phyloP scores from a whole-genome alignment of 768 basidiomycete genomes.

The Pleurotus salmoneostramineus region DNA sequence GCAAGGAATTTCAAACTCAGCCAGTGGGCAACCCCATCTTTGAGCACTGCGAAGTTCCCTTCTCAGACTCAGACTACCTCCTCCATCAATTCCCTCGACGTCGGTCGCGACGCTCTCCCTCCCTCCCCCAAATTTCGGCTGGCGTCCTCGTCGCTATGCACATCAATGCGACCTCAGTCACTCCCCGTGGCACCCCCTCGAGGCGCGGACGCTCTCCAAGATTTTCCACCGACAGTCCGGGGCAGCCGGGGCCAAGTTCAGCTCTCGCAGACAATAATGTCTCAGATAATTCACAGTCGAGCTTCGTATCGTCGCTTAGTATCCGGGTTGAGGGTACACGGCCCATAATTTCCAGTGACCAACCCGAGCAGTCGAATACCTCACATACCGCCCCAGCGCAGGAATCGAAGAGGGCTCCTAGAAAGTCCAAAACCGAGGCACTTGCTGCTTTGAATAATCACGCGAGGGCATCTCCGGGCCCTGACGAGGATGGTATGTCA shows the following conservation, averaged over 20 bases:
- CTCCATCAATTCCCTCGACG: constrained; percentile 3
- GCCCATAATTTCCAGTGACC: constrained; percentile 49
- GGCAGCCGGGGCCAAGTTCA: constrained; percentile 41
- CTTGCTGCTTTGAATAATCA: constrained; percentile 74
- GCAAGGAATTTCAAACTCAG: constrained; percentile 6
- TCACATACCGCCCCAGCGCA: constrained; percentile 29
- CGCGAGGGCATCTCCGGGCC: constrained; percentile 49
- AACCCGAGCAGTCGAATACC: constrained; percentile 26
- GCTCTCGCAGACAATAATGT: constrained; percentile 40
- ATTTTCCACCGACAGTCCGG: constrained; percentile 42
- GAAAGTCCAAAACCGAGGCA: constrained; percentile 89
- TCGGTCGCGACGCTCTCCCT: not conserved
- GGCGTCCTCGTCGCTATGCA: not conserved
- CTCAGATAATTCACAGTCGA: constrained; percentile 41
- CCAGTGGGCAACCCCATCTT: constrained; percentile 4
- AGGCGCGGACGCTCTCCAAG: constrained; percentile 63
- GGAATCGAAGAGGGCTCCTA: constrained; percentile 68
- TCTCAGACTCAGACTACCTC: not conserved
- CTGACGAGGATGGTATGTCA: constrained; percentile 52
- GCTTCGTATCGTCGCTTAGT: constrained; percentile 66
- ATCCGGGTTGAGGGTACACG: constrained; percentile 75
- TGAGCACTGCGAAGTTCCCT: constrained; percentile 3
- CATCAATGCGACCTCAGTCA: constrained; percentile 12
- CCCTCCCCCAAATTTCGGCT: constrained; percentile 3
- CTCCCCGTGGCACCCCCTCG: constrained; percentile 55